Percentiles rank a stretch among this genome's conserved stretches.
Evolutionary conservation across 2,329 filamentous ascomycete species (phyloP).

Genomic region (Westerdykella ornata): DNA sequence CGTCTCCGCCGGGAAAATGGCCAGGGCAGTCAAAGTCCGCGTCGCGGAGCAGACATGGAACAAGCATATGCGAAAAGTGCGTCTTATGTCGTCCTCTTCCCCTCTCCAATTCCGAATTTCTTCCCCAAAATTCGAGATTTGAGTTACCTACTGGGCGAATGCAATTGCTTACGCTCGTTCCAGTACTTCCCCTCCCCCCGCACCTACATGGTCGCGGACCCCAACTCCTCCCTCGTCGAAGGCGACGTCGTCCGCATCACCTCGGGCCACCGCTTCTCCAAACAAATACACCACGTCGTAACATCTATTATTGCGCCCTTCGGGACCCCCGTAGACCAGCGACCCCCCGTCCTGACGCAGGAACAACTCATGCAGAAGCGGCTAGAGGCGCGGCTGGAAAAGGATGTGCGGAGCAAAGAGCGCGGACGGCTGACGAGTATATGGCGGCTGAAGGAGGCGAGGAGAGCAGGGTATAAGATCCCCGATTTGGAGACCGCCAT

Average conservation of each 20-base stretch:
- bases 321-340: constrained; percentile 55
- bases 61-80: constrained; percentile 63
- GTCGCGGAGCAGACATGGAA: constrained; percentile 68
- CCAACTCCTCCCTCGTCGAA: constrained; percentile 62
- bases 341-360: constrained; percentile 59
- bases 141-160: neutral
- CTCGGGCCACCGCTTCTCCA: constrained; percentile 58
- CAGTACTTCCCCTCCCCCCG: constrained; percentile 59
- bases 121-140: neutral
- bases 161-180: too few relatives aligned
- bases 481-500: constrained; percentile 30
- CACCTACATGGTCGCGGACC: constrained; percentile 70
- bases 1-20: constrained; percentile 69
- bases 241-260: constrained; percentile 71
- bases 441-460: constrained; percentile 23
- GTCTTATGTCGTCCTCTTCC: constrained; percentile 5
- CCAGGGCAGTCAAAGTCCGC: constrained; percentile 71
- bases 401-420: constrained; percentile 49
- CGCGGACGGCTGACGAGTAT: constrained; percentile 24
- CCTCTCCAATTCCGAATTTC: neutral
- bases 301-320: constrained; percentile 67
- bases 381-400: constrained; percentile 51
- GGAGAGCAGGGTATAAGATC: constrained; percentile 22
- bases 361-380: constrained; percentile 55
- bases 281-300: constrained; percentile 66